A percentile compares a stretch with the other conserved stretches of the same genome.
Conservation (phyloP, 192 early-diverging fungal species). For the Coemansia sp. region DNA sequence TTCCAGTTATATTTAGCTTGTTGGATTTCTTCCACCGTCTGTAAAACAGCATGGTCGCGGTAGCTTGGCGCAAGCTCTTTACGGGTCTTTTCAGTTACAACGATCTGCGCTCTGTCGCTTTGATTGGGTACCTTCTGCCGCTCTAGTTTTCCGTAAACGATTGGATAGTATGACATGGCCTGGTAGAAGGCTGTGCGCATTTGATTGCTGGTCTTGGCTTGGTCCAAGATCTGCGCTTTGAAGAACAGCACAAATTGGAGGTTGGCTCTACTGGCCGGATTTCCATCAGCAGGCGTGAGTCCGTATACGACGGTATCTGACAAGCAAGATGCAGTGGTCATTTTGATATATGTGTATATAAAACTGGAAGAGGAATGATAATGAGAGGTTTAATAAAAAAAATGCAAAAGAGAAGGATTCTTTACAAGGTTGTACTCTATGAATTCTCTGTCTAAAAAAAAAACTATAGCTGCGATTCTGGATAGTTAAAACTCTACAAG, state of each 20-base stretch:
- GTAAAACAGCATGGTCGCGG: conserved; percentile 16
- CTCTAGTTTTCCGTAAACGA: conserved; percentile 25
- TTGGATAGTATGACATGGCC: conserved; percentile 34
- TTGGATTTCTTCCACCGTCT: conserved; percentile 18
- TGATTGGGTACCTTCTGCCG: not conserved
- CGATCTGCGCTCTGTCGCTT: conserved; percentile 7
- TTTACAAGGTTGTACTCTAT: not conserved
- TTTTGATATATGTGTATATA: not conserved
- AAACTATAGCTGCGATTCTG: not conserved
- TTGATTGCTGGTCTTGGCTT: not conserved
- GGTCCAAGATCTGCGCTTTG: not conserved
- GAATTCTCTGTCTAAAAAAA: not conserved
- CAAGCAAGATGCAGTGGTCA: not conserved
- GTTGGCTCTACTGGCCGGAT: conserved; percentile 35
- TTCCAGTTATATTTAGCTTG: conserved; percentile 27
- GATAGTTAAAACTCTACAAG: no score
- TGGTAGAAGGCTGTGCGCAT: conserved; percentile 27
- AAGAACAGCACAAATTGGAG: conserved; percentile 48
- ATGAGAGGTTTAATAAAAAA: no score
- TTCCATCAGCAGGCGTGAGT: conserved; percentile 38
- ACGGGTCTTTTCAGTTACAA: conserved; percentile 8
- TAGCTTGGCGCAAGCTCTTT: conserved; percentile 15
- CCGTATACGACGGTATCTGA: conserved; percentile 15
- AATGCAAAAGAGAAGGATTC: not conserved
- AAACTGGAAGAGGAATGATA: no score